Percentiles rank a stretch among this genome's conserved stretches.
Conservation (phyloP, 768 basidiomycete species). For the Xanthoconium purpureum region DNA sequence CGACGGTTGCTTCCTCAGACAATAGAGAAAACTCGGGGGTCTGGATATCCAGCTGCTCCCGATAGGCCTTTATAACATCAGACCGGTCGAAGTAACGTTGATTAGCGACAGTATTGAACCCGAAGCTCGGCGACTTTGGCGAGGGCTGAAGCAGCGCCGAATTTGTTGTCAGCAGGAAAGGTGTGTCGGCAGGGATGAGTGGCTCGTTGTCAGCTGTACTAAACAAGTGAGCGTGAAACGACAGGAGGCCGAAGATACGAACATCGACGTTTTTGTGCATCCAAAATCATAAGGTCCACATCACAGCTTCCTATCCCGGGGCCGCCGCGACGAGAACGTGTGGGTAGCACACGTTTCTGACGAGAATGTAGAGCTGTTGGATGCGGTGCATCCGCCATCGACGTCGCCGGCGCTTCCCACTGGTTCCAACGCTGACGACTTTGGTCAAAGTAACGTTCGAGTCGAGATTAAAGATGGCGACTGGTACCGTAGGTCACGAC, state of each 20-base stretch:
- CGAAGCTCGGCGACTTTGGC: constrained; percentile 33
- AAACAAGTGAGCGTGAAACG: constrained; percentile 18
- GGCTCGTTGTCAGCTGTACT: constrained; percentile 65
- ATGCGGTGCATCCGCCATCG: constrained; percentile 37
- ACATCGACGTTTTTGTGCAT: constrained; percentile 77
- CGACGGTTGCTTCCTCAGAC: constrained; percentile 51
- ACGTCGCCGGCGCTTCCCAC: constrained; percentile 10
- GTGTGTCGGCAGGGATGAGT: constrained; percentile 62
- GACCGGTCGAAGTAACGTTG: constrained; percentile 77
- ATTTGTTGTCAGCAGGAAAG: constrained; percentile 74
- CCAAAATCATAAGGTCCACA: constrained; percentile 79
- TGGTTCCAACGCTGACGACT: constrained; percentile 5
- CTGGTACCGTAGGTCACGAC: neutral
- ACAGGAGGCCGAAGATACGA: constrained; percentile 30
- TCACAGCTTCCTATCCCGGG: constrained; percentile 78
- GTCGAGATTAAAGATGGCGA: constrained; percentile 2
- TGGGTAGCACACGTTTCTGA: constrained; percentile 78
- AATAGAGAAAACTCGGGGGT: constrained; percentile 65
- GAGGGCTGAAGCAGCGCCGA: constrained; percentile 47
- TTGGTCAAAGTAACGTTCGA: neutral
- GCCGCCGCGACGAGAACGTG: constrained; percentile 76
- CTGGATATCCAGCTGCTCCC: constrained; percentile 69
- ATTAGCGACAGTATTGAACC: constrained; percentile 57
- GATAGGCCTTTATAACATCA: constrained; percentile 69
- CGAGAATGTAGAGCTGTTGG: constrained; percentile 39